Base-by-base conservation (phyloP, 1,139 yeast genomes). In the Ashbya aceris region DNA sequence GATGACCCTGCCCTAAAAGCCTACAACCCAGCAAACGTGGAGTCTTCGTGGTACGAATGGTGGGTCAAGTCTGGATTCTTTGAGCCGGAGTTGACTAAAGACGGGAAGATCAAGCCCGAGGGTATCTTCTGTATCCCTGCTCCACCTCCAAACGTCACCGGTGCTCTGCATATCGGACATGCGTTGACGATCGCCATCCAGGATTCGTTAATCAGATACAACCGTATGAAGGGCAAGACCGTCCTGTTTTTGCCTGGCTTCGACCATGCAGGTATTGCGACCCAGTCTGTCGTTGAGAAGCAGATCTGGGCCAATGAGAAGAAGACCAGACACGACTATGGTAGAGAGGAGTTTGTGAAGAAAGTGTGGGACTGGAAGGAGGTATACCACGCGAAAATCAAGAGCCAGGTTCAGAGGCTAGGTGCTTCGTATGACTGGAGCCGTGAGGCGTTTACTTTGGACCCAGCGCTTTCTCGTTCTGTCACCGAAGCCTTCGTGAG, bases 281-380 rank as follows among this genome's bases (percentile, higher is more conserved):
- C 98, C 14, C 99, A 91, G 67, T 85, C 96, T 20, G 98, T 93
- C 52, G 98, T 91, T 50, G 99, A 91, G 69, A 93, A 91, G 68
- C 93, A 83, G 71, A 66, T 91, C 38, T 87, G 95, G 95, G 83
- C 85, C 44, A 77, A 77, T 54, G 89, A 86, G 61, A 75, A 80
- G 68, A 76, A 83, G 64, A 86, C 98, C 43, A 83, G 97, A 70
- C 96, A 91, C 62, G 97, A 91, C 61, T 80, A 76, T 51, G 95
- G 96, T 47, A 84, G 98, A 68, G 96, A 89, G 60, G 80, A 78
- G 54, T 91, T 91, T 55, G 69, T 85, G 46, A 82, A 74, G 38
- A 81, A 83, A 61, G 96, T 91, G 34, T 89, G 97, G 97, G 95
- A 86, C 57, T 93, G 98, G 99, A 91, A 93, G 66, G 95, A 87